Evolutionary conservation across 805 yeast genomes (phyloP).

Genomic region (Pichia nakasei): DNA sequence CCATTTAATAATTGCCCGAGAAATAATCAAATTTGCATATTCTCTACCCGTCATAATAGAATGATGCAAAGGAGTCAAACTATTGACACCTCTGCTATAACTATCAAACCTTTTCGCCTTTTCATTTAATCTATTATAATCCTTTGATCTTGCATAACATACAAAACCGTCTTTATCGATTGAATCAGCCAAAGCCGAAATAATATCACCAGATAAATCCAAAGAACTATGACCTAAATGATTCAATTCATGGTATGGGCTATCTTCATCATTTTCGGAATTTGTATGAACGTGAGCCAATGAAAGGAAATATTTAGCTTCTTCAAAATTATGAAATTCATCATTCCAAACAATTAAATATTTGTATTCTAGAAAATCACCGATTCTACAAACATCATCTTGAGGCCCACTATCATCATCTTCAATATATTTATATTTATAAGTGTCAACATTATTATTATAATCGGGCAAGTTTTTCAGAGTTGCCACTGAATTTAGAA

Average conservation of each 20-base stretch:
- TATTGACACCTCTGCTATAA: background rate
- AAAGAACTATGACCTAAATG: conserved; percentile 1
- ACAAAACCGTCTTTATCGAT: conserved; percentile 47
- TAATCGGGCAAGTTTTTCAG: background rate
- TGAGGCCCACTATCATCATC: background rate
- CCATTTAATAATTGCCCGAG: conserved; percentile 43
- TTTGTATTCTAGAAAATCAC: conserved; percentile 24
- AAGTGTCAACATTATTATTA: background rate
- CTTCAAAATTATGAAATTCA: conserved; percentile 53
- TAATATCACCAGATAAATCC: conserved; percentile 1
- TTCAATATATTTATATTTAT: background rate
- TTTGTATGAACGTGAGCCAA: conserved; percentile 2
- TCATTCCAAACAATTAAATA: conserved; percentile 67
- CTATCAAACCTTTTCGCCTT: background rate
- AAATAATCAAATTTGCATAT: conserved; percentile 38
- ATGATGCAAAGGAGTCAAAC: conserved; percentile 42
- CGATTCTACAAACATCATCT: background rate
- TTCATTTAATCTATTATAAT: conserved; percentile 10
- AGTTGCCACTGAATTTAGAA: background rate
- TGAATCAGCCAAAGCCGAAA: conserved; percentile 28
- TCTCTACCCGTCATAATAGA: conserved; percentile 46
- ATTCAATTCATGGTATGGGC: conserved; percentile 6
- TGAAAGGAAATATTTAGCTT: conserved; percentile 16
- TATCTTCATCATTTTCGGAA: conserved; percentile 1
- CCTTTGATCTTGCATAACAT: conserved; percentile 29